Base-by-base conservation (phyloP, 1,139 yeast species). In the Magnusiomyces magnusii region DNA sequence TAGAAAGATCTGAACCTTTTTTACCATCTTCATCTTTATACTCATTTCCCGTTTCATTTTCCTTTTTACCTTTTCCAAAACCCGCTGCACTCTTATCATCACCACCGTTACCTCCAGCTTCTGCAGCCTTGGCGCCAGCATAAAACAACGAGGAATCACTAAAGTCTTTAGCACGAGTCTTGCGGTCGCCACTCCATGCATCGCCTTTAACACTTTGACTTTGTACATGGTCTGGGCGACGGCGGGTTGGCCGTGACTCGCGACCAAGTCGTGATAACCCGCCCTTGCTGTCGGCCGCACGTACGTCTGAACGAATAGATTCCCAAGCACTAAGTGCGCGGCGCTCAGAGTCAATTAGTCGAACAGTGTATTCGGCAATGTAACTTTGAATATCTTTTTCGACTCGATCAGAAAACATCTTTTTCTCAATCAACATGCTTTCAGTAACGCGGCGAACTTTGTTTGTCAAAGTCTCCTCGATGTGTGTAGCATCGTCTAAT, bases 231-330 rank as follows among this genome's bases (percentile, higher is more conserved):
- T 69, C 64, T 23, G 68, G 61, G 24, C 71, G 64, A 23, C 69
- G 66, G 55, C 63, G 62, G 24, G 69, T 64, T 1, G 72, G 68
- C 57, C 82, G 75, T 52, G 81, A 77, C 63, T 86, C 95, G 58
- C 97, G 76, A 36, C 96, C 96, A 47, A 93, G 76, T 61, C 97
- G 76, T 27, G 95, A 82, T 44, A 93, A 79, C 0, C 98, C 95
- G 56, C 98, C 91, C 61, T 81, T 76, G 58, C 83, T 80, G 75
- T 92, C 95, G 47, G 86, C 88, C 49, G 86, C 80, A 65, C 97
- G 76, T 50, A 89, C 83, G 67, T 87, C 96, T 25, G 81, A 71
- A 44, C 96, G 77, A 36, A 88, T 83, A 60, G 82, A 82, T 68
- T 90, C 97, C 75, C 95, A 78, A 47, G 86, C 80, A 61, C 85